phyloP scores from a whole-genome alignment of 164 flowering plant species.

The Dillenia suffruticosa region DNA sequence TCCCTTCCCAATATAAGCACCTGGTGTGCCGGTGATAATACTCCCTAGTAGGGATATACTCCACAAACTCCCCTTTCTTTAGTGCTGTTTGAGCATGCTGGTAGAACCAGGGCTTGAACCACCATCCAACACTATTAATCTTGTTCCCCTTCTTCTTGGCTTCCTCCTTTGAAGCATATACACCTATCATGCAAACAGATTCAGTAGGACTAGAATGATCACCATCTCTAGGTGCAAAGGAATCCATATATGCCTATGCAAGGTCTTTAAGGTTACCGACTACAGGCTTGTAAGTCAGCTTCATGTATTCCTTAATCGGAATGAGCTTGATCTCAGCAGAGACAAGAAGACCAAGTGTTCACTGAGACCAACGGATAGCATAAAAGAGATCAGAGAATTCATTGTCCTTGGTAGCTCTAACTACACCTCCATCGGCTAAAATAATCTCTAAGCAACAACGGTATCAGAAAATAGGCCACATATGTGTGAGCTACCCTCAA shows the following conservation, averaged over 20 bases:
- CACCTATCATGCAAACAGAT: constrained; percentile 86
- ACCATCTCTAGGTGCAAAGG: constrained; percentile 87
- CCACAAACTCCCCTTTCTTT: constrained; percentile 91
- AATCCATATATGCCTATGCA: constrained; percentile 81
- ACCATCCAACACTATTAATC: constrained; percentile 83
- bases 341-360: constrained; percentile 92
- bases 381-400: constrained; percentile 90
- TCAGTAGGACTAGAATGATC: constrained; percentile 79
- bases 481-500: constrained; percentile 96
- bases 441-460: constrained; percentile 95
- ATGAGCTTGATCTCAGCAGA: constrained; percentile 96
- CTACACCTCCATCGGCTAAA: constrained; percentile 77
- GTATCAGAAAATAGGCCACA: constrained; percentile 97
- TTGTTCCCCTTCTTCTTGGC: constrained; percentile 86
- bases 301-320: constrained; percentile 92
- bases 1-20: constrained; percentile 98
- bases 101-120: constrained; percentile 98
- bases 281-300: constrained; percentile 79
- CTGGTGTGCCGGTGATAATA: constrained; percentile 98
- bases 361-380: constrained; percentile 98
- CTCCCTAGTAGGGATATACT: constrained; percentile 95
- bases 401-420: constrained; percentile 93
- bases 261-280: constrained; percentile 63
- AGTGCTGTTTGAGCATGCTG: constrained; percentile 87
- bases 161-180: constrained; percentile 90